Base-by-base conservation (phyloP, 129 eudicot genomes). In the Saussurea involucrata region DNA sequence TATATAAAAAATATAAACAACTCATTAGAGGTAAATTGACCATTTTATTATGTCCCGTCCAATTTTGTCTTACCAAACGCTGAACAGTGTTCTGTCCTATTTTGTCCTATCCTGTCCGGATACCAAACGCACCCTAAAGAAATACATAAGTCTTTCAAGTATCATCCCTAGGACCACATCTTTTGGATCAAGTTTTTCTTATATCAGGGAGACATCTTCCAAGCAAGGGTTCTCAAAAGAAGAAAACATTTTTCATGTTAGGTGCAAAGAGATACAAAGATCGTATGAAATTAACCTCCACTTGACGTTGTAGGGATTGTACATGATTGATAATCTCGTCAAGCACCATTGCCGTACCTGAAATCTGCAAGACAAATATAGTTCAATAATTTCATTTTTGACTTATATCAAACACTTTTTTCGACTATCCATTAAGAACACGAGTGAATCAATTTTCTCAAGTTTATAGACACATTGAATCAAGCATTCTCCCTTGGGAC, bases 261-360 rank as follows among this genome's bases (percentile, higher is more conserved):
- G 29, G 40, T 32, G 9, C 13, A 24, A n/a, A 4, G 8, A 76
- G 46, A 33, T 73, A 46, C 12, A 32, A 33, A 22, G 61, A 24
- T 68, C 63, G 42, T 10, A 66, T 8, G 60, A 33, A 76, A 63
- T 85, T 74, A 22, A 91, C 99, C 99, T 95, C 99, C 72, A 92
- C 99, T 89, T 95, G 97, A 34, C 84, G 92, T 70, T 92, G 97
- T 74, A 92, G 81, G 76, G 84, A 74, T 81, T 89, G 97, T 21
- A 92, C 97, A 73, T 92, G 97, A 80, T 92, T 92, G 32, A 92
- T 92, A 72, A 92, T 92, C 85, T 92, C 97, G 68, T 92, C 97
- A 57, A 92, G 83, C 83, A 92, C 97, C 90, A 89, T 76, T 34
- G 97, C 95, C 18, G 97, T 92, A 44, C 97, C 97, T 58, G 95